These are phyloP conservation scores for Pseudogymnoascus sp. DNA, from an alignment of 2,329 filamentous ascomycete genomes.

Conservation along the genomic window DNA sequence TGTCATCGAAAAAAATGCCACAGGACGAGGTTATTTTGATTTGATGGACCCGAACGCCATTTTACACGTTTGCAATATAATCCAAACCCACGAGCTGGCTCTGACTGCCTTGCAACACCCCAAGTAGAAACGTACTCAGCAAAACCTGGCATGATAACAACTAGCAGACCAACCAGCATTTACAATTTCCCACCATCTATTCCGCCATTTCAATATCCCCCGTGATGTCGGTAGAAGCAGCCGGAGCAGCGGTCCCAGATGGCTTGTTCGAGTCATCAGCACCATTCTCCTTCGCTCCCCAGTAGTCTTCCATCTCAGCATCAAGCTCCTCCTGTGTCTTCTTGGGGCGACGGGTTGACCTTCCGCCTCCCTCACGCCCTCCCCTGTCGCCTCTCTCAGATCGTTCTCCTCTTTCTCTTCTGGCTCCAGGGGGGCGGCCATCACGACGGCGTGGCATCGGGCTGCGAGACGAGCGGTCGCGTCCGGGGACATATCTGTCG, in stretches of 20 bases:
- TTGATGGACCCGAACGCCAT: not conserved
- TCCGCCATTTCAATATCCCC: conserved; percentile 59
- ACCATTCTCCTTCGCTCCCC: conserved; percentile 41
- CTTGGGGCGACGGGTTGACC: conserved; percentile 52
- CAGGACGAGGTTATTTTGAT: not conserved
- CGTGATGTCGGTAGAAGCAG: conserved; percentile 28
- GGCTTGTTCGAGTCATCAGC: conserved; percentile 15
- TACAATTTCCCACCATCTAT: not conserved
- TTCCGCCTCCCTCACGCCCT: conserved; percentile 37
- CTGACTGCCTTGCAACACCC: not conserved
- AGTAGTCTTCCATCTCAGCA: conserved; percentile 96
- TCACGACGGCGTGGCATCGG: conserved; percentile 47
- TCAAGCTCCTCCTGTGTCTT: conserved; percentile 91
- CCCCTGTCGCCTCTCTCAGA: conserved; percentile 31
- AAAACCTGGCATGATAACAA: not conserved
- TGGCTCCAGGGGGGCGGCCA: conserved; percentile 44
- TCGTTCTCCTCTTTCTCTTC: conserved; percentile 31
- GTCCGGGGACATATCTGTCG: conserved; percentile 29
- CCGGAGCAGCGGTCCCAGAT: conserved; percentile 26
- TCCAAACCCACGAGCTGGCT: not conserved
- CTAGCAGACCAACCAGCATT: not conserved
- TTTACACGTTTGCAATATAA: not conserved
- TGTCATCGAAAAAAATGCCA: not conserved
- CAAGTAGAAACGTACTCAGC: not conserved
- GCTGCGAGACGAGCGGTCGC: conserved; percentile 44